Percentiles rank a stretch among this genome's conserved stretches.
These are phyloP conservation scores for Saccharomycopsis oosterbeekiorum DNA, from an alignment of 805 yeast species.

Conservation along the genomic window DNA sequence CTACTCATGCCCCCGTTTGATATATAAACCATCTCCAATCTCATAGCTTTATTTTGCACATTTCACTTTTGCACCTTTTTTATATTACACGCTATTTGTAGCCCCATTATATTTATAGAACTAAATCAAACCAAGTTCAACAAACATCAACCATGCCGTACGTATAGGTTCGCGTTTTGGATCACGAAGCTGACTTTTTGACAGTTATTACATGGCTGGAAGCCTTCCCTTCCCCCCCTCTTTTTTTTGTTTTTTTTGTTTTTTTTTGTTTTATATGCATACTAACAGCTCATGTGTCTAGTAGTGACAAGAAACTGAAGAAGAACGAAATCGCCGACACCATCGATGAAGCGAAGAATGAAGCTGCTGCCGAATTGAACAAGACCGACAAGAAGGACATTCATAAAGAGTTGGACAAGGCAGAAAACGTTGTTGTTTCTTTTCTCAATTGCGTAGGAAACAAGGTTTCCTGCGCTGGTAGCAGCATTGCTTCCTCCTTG, in stretches of 20 bases:
- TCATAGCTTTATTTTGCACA: not conserved
- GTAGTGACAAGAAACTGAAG: constrained; percentile 10
- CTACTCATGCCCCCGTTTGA: no score
- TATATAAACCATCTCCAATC: not conserved
- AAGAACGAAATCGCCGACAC: constrained; percentile 7
- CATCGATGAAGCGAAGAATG: constrained; percentile 21
- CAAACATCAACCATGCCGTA: not conserved
- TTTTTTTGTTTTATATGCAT: not conserved
- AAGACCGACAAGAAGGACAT: constrained; percentile 27
- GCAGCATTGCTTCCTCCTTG: constrained; percentile 19
- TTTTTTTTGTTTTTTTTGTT: not conserved
- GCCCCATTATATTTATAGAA: not conserved
- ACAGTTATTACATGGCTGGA: no score
- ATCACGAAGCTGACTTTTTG: no score
- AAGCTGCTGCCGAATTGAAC: constrained; percentile 26
- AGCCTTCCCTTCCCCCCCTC: no score
- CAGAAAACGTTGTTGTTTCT: constrained; percentile 64
- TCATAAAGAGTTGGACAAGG: constrained; percentile 33
- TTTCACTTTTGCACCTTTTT: no score
- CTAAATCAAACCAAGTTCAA: not conserved
- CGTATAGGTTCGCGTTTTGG: not conserved
- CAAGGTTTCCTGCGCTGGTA: constrained; percentile 17
- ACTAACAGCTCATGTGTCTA: constrained; percentile 7
- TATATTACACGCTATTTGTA: no score
- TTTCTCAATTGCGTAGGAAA: constrained; percentile 58